Base-by-base conservation (phyloP, 1,284 basidiomycete species). In the Phylloporus gajari region DNA sequence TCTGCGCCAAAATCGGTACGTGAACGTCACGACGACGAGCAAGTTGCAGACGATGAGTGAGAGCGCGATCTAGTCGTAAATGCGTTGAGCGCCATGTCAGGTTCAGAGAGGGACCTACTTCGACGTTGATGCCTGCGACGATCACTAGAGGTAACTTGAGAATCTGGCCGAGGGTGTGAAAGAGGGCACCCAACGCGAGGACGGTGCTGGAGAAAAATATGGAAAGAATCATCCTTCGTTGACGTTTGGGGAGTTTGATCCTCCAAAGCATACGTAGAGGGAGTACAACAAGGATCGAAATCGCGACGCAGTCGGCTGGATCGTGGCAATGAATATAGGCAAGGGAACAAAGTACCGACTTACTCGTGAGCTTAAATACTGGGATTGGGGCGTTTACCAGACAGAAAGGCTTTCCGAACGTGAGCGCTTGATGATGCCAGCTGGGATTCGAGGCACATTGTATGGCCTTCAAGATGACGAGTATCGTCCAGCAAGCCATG, bases 31-130 rank as follows among this genome's bases (percentile, higher is more conserved):
- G 63, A 78, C 69, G 38, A 81, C 79, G 38, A 81, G 72, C 27
- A 80, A 30, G 46, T 81, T 81, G 42, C 79, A 81, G 19, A 81
- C 74, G 35, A 81, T 40, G 23, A 80, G 63, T 6, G 76, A 73
- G 8, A 78, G 35, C 19, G 71, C 65, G 15, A 72, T 25, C 79
- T 79, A 72, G 5, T n/a, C n/a, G 48, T 25, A 7, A 48, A 40
- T 21, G n/a, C n/a, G 53, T 27, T 56, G n/a, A 56, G 53, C 27
- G 27, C 19, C 5, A 27, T 3, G 7, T 15, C 35, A 4, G 21
- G 23, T 4, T 27, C 44, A 58, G 13, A 32, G 19, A 58, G 19
- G 5, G 64, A 64, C 76, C 21, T 42, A 76, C 78, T 68, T 78
- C 70, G 21, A 74, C 56, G 23, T 79, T 72, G 35, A 79, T 68